Percentiles rank a stretch among this genome's conserved stretches.
These are phyloP conservation scores for Geosiphon pyriformis DNA, from an alignment of 192 early-diverging fungal species.

Conservation along the genomic window DNA sequence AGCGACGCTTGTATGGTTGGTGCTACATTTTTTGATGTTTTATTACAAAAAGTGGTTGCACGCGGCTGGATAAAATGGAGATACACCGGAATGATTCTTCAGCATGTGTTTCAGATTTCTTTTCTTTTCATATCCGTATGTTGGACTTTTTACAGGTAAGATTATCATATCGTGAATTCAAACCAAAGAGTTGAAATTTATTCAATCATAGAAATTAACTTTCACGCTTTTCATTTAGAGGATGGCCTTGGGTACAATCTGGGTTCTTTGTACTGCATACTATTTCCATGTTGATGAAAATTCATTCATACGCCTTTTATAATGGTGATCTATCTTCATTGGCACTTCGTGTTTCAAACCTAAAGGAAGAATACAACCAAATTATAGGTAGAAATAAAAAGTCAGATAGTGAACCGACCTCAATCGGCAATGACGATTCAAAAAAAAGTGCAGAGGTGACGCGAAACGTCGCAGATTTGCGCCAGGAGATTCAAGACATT, in stretches of 20 bases:
- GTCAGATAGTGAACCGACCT: constrained; percentile 11
- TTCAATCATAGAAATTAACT: constrained; percentile 26
- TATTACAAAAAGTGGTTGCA: constrained; percentile 52
- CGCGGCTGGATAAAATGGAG: constrained; percentile 47
- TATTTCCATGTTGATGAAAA: constrained; percentile 93
- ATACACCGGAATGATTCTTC: constrained; percentile 45
- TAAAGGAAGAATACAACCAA: constrained; percentile 31
- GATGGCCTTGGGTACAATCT: constrained; percentile 89
- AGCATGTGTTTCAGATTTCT: constrained; percentile 52
- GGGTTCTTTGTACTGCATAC: constrained; percentile 84
- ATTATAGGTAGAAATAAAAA: constrained; percentile 24
- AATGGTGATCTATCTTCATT: constrained; percentile 68
- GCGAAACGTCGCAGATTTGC: constrained; percentile 5
- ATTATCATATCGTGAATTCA: background rate
- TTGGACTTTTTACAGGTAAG: constrained; percentile 54
- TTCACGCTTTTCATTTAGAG: constrained; percentile 29
- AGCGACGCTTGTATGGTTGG: constrained; percentile 68
- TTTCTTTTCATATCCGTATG: constrained; percentile 54
- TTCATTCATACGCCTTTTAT: constrained; percentile 85
- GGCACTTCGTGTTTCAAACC: constrained; percentile 28
- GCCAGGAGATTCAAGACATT: constrained; percentile 45
- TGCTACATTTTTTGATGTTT: constrained; percentile 57
- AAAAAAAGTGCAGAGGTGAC: background rate
- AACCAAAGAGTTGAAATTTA: constrained; percentile 27
- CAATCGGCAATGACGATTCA: constrained; percentile 5